Percentiles rank a stretch among this genome's conserved stretches.
These are phyloP conservation scores for Wallacemonas sp. DNA, from an alignment of 208 protist genomes.

Conservation along the genomic window DNA sequence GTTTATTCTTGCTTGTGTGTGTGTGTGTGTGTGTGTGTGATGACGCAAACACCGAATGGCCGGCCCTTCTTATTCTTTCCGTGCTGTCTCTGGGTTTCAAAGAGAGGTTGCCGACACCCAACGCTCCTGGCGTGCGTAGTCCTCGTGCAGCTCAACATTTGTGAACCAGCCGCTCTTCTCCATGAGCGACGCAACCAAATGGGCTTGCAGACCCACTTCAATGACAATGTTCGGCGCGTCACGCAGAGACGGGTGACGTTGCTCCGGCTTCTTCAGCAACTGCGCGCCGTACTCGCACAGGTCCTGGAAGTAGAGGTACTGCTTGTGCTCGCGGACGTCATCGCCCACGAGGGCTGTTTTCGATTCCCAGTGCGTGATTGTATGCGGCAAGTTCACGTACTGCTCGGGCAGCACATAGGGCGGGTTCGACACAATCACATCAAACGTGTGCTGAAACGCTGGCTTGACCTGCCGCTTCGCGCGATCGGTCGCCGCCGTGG, in stretches of 20 bases:
- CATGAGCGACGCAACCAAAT: conserved; percentile 78
- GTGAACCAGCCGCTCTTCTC: conserved; percentile 59
- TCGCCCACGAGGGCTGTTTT: conserved; percentile 86
- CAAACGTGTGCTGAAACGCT: conserved; percentile 50
- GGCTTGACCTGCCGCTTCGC: background rate
- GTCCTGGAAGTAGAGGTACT: conserved; percentile 90
- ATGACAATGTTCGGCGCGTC: conserved; percentile 68
- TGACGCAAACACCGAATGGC: too few species aligned
- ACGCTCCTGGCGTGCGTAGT: conserved; percentile 72
- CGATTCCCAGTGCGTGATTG: conserved; percentile 77
- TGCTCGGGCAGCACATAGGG: conserved; percentile 84
- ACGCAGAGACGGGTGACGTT: conserved; percentile 34
- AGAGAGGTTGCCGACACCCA: conserved; percentile 74
- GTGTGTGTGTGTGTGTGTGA: too few species aligned
- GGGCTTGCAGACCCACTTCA: conserved; percentile 79
- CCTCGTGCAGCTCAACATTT: conserved; percentile 73
- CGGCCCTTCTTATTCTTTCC: too few species aligned
- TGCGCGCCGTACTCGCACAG: conserved; percentile 64
- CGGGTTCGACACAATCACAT: conserved; percentile 86
- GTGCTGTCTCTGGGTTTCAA: background rate
- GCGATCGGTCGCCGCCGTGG: background rate
- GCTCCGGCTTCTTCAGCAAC: conserved; percentile 54
- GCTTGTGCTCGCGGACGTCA: conserved; percentile 51
- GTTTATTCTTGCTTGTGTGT: too few species aligned
- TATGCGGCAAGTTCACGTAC: conserved; percentile 65